These are phyloP conservation scores for Massospora cicadina DNA, from an alignment of 371 early-diverging fungal species.

Conservation along the genomic window DNA sequence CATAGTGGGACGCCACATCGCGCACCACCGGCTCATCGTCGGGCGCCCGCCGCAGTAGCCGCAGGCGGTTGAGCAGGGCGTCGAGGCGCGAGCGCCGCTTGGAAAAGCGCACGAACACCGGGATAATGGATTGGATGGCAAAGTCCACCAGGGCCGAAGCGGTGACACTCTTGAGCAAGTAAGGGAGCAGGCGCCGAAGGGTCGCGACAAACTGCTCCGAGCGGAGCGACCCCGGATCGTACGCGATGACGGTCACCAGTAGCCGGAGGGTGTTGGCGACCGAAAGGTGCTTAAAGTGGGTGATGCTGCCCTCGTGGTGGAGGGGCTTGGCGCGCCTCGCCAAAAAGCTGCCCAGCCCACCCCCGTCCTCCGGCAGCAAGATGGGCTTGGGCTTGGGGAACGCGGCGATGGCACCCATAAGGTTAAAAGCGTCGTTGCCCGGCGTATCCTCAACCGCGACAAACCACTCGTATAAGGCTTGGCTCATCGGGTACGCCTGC, in stretches of 20 bases:
- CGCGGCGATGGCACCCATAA: constrained; percentile 4
- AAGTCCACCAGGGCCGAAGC: constrained; percentile 23
- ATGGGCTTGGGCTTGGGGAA: neutral
- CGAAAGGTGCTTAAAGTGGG: constrained; percentile 17
- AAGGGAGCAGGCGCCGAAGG: constrained; percentile 25
- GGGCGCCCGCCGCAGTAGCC: constrained; percentile 9
- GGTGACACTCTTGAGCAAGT: constrained; percentile 17
- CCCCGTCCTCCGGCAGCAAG: neutral
- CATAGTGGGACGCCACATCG: constrained; percentile 18
- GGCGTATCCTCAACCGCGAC: neutral
- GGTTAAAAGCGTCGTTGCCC: constrained; percentile 2
- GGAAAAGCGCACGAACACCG: constrained; percentile 32
- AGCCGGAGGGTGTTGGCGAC: constrained; percentile 34
- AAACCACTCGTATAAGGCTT: constrained; percentile 6
- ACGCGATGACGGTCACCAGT: constrained; percentile 42
- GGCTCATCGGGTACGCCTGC: constrained; percentile 1
- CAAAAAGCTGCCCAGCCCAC: constrained; percentile 14
- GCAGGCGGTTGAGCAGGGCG: too few species aligned
- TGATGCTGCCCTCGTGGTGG: neutral
- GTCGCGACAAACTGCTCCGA: constrained; percentile 46
- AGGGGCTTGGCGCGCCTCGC: constrained; percentile 17
- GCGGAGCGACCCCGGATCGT: constrained; percentile 38
- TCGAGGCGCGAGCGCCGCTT: neutral
- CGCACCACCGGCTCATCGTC: constrained; percentile 6
- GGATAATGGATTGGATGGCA: constrained; percentile 32